A percentile compares a stretch with the other conserved stretches of the same genome.
Conservation (phyloP, 2,329 filamentous ascomycete genomes). For the Fonsecaea multimorphosa region DNA sequence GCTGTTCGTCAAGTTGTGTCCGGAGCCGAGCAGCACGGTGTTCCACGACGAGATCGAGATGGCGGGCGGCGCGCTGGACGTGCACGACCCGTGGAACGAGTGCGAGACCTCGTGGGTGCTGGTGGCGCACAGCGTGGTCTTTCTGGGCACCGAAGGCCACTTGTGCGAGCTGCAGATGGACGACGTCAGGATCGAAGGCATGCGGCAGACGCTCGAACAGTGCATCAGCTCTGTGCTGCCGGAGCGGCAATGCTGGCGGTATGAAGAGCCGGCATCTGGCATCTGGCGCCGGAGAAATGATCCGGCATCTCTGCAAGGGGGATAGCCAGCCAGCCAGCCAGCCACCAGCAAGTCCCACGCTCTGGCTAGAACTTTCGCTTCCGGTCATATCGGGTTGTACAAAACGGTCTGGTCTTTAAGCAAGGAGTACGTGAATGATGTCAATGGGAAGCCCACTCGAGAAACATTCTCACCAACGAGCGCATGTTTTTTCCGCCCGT, state of each 20-base stretch:
- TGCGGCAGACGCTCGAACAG: slow-evolving; percentile 28
- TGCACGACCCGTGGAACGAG: slow-evolving; percentile 60
- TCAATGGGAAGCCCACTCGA: neutral
- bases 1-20: slow-evolving; percentile 62
- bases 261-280: slow-evolving; percentile 31
- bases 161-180: slow-evolving; percentile 33
- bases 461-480: too few relatives aligned
- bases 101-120: slow-evolving; percentile 59
- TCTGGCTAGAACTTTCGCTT: too few relatives aligned
- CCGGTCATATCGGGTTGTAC: too few relatives aligned
- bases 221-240: slow-evolving; percentile 20
- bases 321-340: too few relatives aligned
- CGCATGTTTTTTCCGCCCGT: neutral
- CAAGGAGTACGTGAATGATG: neutral
- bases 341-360: too few relatives aligned
- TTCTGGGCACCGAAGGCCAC: slow-evolving; percentile 27
- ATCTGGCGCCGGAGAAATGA: neutral
- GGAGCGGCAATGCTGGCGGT: slow-evolving; percentile 30
- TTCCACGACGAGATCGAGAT: slow-evolving; percentile 48
- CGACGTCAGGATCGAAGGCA: slow-evolving; percentile 35
- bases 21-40: slow-evolving; percentile 45
- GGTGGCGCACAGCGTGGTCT: slow-evolving; percentile 48
- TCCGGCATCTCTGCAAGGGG: neutral
- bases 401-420: neutral
- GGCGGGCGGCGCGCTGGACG: slow-evolving; percentile 46